A percentile compares a stretch with the other conserved stretches of the same genome.
These are phyloP conservation scores for Colletotrichum sp. DNA, from an alignment of 2,329 filamentous ascomycete species.

Conservation along the genomic window DNA sequence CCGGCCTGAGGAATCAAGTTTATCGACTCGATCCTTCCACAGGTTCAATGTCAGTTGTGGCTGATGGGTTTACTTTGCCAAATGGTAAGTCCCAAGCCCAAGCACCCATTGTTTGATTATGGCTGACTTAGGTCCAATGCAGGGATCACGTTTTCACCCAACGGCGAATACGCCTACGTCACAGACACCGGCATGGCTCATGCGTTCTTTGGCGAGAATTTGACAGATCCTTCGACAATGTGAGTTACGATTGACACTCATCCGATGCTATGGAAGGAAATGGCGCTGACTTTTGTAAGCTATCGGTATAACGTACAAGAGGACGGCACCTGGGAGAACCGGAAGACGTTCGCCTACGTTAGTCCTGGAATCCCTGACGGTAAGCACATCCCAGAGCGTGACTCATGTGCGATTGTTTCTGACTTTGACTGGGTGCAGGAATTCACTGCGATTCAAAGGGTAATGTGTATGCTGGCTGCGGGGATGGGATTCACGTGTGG, in stretches of 20 bases:
- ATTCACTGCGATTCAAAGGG: constrained; percentile 60
- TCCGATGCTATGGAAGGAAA: background rate
- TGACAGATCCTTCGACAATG: constrained; percentile 51
- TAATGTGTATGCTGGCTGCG: constrained; percentile 57
- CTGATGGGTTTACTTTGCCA: constrained; percentile 59
- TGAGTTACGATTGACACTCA: constrained; percentile 29
- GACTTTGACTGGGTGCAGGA: constrained; percentile 26
- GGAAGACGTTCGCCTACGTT: constrained; percentile 61
- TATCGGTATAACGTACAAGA: constrained; percentile 50
- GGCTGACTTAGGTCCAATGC: constrained; percentile 22
- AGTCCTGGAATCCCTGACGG: constrained; percentile 64
- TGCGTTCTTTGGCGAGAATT: constrained; percentile 45
- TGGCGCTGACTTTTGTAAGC: constrained; percentile 27
- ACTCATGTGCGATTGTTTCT: background rate
- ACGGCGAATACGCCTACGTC: constrained; percentile 57
- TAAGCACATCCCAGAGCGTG: constrained; percentile 24
- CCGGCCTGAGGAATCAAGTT: constrained; percentile 61
- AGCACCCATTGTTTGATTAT: background rate
- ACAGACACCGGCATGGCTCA: constrained; percentile 60
- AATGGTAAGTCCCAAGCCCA: constrained; percentile 41
- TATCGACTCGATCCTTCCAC: constrained; percentile 59
- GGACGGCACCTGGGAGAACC: constrained; percentile 52
- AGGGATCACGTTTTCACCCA: constrained; percentile 60
- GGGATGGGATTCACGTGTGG: constrained; percentile 55
- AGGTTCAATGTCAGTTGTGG: constrained; percentile 57